Base-by-base conservation (phyloP, 1,139 yeast genomes). In the Taiozyma sp. region DNA sequence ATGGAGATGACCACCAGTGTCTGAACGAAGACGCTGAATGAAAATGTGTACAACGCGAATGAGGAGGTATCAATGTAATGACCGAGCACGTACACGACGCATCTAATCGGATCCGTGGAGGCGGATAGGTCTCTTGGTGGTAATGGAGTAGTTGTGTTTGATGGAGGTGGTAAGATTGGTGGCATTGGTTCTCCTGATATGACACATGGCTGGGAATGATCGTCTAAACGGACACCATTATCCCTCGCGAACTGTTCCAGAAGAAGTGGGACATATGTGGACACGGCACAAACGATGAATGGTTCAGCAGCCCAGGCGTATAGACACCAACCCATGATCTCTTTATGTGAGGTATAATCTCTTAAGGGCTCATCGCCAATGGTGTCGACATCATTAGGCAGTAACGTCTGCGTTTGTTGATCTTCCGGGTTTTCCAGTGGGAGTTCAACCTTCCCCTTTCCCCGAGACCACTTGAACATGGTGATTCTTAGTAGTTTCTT, bases 271-370 rank as follows among this genome's bases (percentile, higher is more conserved):
- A 84, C 83, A 62, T 83, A 85, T 0, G 90, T 84, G 1, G 90
- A 83, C 8, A 85, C 83, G 2, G 84, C 89, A 40, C 86, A 79
- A 6, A 85, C 91, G 10, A 83, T 76, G 62, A 84, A 85, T 0
- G 92, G 91, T 62, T 85, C 91, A 38, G 87, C 80, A 0, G 90
- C 88, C 77, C 85, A 81, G 1, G 83, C 72, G 57, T 80, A 82
- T 10, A 81, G 68, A 56, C 77, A 75, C 84, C 83, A 78, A 2
- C 81, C 82, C 42, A 66, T 57, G 2, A 77, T 66, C 55, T 77
- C 79, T 19, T 61, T 51, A 10, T 57, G 60, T 0, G 75, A 64
- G 10, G 70, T 70, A 19, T 53, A 57, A 7, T 50, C 51, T n/a
- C 39, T 46, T 23, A 24, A 19, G 6, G 41, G 24, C 41, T 38